Evolutionary conservation across 305 asterid species (phyloP).

Genomic region (Fraxinus greggii): DNA sequence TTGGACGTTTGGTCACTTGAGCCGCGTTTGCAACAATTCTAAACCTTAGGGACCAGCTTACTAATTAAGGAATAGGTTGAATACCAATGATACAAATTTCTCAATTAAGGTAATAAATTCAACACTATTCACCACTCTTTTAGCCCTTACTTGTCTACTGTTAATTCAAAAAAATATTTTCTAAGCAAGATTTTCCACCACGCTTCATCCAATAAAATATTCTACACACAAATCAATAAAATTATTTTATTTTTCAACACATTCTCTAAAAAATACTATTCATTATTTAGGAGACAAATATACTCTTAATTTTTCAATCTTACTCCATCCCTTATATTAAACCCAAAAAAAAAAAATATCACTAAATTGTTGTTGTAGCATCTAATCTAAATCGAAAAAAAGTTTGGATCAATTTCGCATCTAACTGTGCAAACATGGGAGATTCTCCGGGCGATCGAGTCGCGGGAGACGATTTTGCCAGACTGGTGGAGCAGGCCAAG

Average conservation of each 20-base stretch:
- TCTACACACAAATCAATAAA: too few species aligned
- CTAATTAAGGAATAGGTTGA: not conserved
- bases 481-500: slow-evolving; percentile 73
- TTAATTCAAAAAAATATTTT: too few species aligned
- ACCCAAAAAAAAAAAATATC: not conserved
- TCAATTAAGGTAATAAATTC: not conserved
- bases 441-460: slow-evolving; percentile 39
- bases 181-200: too few species aligned
- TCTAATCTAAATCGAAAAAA: not conserved
- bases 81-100: not conserved
- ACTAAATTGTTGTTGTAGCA: not conserved
- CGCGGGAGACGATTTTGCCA: slow-evolving; percentile 36
- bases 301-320: not conserved
- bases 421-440: slow-evolving; percentile 31
- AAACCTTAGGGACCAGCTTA: not conserved
- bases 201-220: too few species aligned
- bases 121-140: not conserved
- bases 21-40: too few species aligned
- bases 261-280: too few species aligned
- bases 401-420: slow-evolving; percentile 21
- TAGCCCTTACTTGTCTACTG: too few species aligned
- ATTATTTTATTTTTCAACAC: too few species aligned
- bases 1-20: not conserved
- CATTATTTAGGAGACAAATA: too few species aligned
- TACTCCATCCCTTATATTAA: not conserved